These are phyloP conservation scores for Mycena indigotica DNA, from an alignment of 768 basidiomycete genomes.

Conservation along the genomic window DNA sequence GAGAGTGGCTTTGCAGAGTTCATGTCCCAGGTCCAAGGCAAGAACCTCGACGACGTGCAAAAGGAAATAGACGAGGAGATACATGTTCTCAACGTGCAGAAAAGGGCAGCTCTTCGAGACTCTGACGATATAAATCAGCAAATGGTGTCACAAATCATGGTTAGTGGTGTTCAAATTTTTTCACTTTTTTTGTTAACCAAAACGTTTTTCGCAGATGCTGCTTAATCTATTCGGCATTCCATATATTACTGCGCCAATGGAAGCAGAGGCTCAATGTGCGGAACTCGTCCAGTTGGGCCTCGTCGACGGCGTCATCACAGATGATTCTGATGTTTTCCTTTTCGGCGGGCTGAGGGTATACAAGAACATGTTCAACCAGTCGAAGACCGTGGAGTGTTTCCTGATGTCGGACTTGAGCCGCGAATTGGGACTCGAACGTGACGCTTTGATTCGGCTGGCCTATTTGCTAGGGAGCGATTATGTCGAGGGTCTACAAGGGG, in stretches of 20 bases:
- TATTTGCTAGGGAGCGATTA: conserved; percentile 98
- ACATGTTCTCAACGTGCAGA: conserved; percentile 73
- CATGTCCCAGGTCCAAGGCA: conserved; percentile 87
- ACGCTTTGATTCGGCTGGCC: conserved; percentile 84
- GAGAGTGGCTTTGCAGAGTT: conserved; percentile 92
- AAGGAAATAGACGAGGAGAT: conserved; percentile 95
- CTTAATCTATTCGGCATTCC: conserved; percentile 94
- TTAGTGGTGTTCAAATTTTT: conserved; percentile 29
- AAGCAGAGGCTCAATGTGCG: conserved; percentile 98
- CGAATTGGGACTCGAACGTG: conserved; percentile 85
- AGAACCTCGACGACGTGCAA: conserved; percentile 76
- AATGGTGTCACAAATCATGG: conserved; percentile 88
- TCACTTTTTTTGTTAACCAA: not conserved
- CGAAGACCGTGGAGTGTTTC: conserved; percentile 98
- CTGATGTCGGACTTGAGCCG: conserved; percentile 78
- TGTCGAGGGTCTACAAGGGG: conserved; percentile 86
- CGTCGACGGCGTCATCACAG: conserved; percentile 97
- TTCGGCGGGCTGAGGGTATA: conserved; percentile 95
- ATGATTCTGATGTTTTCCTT: conserved; percentile 98
- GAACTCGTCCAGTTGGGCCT: conserved; percentile 81
- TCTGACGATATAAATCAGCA: conserved; percentile 94
- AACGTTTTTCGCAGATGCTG: conserved; percentile 60
- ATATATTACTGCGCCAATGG: conserved; percentile 98
- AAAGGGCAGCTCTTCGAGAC: conserved; percentile 88
- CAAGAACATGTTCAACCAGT: conserved; percentile 99